These are phyloP conservation scores for Puya raimondii DNA, from an alignment of 176 grass and related monocot genomes.

Conservation along the genomic window DNA sequence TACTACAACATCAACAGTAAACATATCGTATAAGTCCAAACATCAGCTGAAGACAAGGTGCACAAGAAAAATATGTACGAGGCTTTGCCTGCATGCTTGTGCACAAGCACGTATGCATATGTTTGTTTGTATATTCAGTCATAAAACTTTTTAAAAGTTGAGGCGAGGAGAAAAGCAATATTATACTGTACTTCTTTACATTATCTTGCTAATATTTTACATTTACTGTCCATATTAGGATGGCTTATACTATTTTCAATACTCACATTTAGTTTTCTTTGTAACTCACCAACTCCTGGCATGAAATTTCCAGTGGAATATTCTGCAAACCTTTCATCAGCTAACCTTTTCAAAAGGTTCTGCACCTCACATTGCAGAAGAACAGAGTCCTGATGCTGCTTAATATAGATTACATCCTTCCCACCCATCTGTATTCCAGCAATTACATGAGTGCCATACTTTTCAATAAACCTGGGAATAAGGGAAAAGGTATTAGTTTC, in stretches of 20 bases:
- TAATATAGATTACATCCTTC: slow-evolving; percentile 69
- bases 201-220: background rate
- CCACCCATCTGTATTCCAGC: slow-evolving; percentile 71
- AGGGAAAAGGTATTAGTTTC: background rate
- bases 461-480: slow-evolving; percentile 60
- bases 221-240: background rate
- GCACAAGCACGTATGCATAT: no score
- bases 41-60: no score
- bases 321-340: slow-evolving; percentile 37
- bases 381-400: slow-evolving; percentile 61
- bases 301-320: slow-evolving; percentile 5
- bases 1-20: no score
- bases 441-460: slow-evolving; percentile 68
- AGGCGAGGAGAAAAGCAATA: no score
- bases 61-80: no score
- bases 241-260: background rate
- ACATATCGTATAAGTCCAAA: no score
- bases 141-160: no score
- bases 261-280: slow-evolving; percentile 31
- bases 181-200: no score
- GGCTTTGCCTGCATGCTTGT: no score
- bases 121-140: no score
- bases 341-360: slow-evolving; percentile 46
- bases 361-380: slow-evolving; percentile 59
- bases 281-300: background rate